Evolutionary conservation across 768 basidiomycete species (phyloP).

Genomic region (Tricholoma saponaceum): DNA sequence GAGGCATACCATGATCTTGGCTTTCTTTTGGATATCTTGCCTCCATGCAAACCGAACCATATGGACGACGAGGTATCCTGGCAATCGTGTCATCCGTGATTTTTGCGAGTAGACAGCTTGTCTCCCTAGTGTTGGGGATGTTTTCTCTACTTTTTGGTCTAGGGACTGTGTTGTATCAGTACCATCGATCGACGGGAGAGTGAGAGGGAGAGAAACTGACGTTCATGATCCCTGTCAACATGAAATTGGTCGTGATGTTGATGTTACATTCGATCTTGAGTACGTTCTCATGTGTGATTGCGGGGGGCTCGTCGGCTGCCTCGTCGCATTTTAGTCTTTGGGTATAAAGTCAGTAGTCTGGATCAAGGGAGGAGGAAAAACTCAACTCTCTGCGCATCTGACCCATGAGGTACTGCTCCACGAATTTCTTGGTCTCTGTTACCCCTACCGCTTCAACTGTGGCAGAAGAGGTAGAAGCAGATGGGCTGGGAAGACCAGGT

Average conservation of each 20-base stretch:
- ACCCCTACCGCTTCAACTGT: conserved; percentile 16
- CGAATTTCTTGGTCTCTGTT: conserved; percentile 50
- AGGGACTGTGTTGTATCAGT: conserved; percentile 51
- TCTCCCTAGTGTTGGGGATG: conserved; percentile 72
- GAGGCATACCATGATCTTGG: conserved; percentile 86
- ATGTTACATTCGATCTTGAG: conserved; percentile 95
- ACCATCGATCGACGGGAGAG: not conserved
- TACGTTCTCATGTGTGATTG: conserved; percentile 63
- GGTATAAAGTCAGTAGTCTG: not conserved
- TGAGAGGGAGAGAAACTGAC: conserved; percentile 33
- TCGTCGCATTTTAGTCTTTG: conserved; percentile 80
- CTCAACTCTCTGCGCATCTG: conserved; percentile 66
- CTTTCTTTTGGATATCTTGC: conserved; percentile 84
- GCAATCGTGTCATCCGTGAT: conserved; percentile 79
- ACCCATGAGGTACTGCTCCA: conserved; percentile 80
- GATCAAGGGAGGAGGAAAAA: not conserved
- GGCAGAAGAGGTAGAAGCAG: conserved; percentile 6
- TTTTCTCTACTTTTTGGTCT: conserved; percentile 84
- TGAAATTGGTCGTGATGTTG: conserved; percentile 77
- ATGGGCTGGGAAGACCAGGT: conserved; percentile 35
- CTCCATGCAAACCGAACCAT: conserved; percentile 98
- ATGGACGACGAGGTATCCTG: conserved; percentile 82
- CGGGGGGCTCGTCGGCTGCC: conserved; percentile 70
- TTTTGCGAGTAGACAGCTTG: conserved; percentile 79
- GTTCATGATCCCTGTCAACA: conserved; percentile 81